A percentile compares a stretch with the other conserved stretches of the same genome.
Conservation (phyloP, 441 rosid genomes). For the Populus tomentosa region DNA sequence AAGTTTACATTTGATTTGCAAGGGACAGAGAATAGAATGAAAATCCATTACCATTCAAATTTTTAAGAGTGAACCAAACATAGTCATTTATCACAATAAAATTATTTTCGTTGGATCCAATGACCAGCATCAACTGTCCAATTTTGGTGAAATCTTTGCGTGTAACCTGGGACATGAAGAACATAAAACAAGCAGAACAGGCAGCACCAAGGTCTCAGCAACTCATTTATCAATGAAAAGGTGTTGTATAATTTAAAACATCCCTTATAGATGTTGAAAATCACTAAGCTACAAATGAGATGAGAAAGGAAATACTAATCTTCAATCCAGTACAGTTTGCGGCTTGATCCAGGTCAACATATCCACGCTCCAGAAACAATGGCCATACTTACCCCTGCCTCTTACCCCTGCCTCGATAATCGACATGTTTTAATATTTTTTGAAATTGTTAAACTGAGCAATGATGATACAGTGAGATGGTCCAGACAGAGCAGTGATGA, state of each 20-base stretch:
- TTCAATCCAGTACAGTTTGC: slow-evolving; percentile 8
- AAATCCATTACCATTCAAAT: background rate
- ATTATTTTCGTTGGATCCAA: too few species aligned
- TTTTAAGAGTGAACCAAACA: background rate
- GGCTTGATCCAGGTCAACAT: background rate
- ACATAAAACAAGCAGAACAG: background rate
- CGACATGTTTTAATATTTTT: background rate
- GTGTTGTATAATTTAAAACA: background rate
- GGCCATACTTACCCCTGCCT: too few species aligned
- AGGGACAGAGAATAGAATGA: background rate
- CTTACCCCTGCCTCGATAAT: slow-evolving; percentile 8
- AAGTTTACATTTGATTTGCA: background rate
- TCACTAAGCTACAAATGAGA: too few species aligned
- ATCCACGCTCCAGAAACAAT: background rate
- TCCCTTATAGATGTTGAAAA: background rate
- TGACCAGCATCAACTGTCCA: background rate
- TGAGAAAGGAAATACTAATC: background rate
- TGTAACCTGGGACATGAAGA: background rate
- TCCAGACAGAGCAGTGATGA: background rate
- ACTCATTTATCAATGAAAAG: background rate
- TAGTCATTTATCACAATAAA: too few species aligned
- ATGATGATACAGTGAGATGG: background rate
- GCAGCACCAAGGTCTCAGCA: background rate
- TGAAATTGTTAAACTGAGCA: background rate
- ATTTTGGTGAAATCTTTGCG: background rate